Conservation (phyloP, 2,329 filamentous ascomycete genomes). For the Didymellaceae sp. region DNA sequence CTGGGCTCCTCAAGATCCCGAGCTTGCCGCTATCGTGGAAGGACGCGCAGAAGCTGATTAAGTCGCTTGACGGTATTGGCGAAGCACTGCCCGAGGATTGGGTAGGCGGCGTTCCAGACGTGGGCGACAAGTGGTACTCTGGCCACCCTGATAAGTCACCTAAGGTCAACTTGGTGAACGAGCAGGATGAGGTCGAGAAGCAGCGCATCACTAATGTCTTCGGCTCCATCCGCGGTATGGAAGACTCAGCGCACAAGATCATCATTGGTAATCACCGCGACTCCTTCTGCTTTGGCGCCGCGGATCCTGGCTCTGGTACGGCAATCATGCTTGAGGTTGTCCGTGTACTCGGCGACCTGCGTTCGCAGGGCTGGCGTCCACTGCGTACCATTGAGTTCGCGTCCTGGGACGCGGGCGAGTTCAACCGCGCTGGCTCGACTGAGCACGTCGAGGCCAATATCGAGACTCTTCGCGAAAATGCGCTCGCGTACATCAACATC, state of each 20-base stretch:
- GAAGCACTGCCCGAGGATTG: conserved; percentile 71
- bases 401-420: conserved; percentile 93
- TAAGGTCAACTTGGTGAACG: conserved; percentile 79
- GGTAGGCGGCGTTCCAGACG: conserved; percentile 76
- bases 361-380: conserved; percentile 82
- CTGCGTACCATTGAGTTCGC: conserved; percentile 95
- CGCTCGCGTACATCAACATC: conserved; percentile 88
- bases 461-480: conserved; percentile 73
- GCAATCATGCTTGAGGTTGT: conserved; percentile 90
- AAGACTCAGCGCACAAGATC: conserved; percentile 81
- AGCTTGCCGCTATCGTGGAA: conserved; percentile 90
- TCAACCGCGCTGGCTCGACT: conserved; percentile 92
- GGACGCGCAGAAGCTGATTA: conserved; percentile 80
- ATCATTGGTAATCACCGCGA: conserved; percentile 94
- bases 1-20: conserved; percentile 80
- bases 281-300: conserved; percentile 87
- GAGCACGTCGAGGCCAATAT: conserved; percentile 91
- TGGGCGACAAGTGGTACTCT: conserved; percentile 79
- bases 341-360: conserved; percentile 81
- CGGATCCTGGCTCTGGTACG: conserved; percentile 82
- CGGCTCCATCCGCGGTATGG: conserved; percentile 81
- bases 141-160: conserved; percentile 74
- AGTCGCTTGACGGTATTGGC: conserved; percentile 77
- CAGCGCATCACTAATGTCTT: conserved; percentile 94
- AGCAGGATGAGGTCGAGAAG: conserved; percentile 81